A percentile compares a stretch with the other conserved stretches of the same genome.
Evolutionary conservation across 1,284 basidiomycete species (phyloP).

Genomic region (Naganishia cerealis): DNA sequence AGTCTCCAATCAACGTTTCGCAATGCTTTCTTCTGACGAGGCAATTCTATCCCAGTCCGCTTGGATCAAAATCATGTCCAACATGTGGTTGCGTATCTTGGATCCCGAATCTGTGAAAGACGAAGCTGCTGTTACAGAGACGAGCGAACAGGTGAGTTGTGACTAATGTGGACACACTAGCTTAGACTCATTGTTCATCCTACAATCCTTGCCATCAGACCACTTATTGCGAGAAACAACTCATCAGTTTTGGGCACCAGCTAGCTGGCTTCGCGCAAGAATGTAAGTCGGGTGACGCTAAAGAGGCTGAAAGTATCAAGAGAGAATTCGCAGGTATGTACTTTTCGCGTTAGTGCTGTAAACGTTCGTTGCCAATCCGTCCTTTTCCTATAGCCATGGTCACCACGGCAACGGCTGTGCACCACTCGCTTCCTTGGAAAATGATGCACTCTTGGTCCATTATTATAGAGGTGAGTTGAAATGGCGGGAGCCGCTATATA

Average conservation of each 20-base stretch:
- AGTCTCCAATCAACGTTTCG: background rate
- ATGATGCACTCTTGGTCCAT: conserved; percentile 17
- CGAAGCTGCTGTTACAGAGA: background rate
- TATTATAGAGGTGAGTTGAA: conserved; percentile 14
- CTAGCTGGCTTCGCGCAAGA: conserved; percentile 3
- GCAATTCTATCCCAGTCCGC: conserved; percentile 1
- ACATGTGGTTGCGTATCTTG: conserved; percentile 18
- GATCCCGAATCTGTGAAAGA: background rate
- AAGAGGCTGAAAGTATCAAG: conserved; percentile 4
- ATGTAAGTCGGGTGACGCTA: background rate
- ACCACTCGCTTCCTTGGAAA: conserved; percentile 5
- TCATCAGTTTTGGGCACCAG: conserved; percentile 2
- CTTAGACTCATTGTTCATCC: background rate
- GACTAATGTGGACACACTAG: no score
- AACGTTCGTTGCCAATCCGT: background rate
- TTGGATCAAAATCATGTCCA: conserved; percentile 7
- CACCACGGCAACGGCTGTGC: background rate
- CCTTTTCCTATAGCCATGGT: background rate
- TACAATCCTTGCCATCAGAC: background rate
- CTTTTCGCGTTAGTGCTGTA: background rate
- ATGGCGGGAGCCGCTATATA: background rate
- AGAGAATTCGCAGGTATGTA: background rate
- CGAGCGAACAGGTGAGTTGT: conserved; percentile 10
- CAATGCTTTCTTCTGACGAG: background rate
- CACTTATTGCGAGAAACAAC: conserved; percentile 7